Percentiles rank a stretch among this genome's conserved stretches.
Evolutionary conservation across 345 rosid genomes (phyloP).

Genomic region (Euphorbia lathyris): DNA sequence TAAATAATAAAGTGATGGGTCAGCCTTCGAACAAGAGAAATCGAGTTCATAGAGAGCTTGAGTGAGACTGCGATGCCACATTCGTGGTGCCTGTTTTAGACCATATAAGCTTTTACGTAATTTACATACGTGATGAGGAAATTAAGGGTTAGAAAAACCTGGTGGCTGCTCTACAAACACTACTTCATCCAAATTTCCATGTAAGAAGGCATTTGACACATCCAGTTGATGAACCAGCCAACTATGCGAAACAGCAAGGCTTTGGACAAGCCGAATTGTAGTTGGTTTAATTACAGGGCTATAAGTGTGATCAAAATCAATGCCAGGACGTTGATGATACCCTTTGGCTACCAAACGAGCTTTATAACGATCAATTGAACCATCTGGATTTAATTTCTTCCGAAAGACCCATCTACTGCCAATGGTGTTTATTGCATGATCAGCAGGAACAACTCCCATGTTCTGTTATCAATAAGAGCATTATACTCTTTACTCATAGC

Average conservation of each 20-base stretch:
- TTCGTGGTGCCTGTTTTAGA: neutral
- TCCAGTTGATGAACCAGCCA: neutral
- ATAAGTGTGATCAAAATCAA: neutral
- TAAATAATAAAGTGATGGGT: too few species aligned
- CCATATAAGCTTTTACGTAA: neutral
- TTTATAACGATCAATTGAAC: neutral
- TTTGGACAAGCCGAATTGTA: neutral
- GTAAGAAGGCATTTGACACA: neutral
- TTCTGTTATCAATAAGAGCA: neutral
- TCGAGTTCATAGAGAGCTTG: too few species aligned
- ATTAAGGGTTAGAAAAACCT: neutral
- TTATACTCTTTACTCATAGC: too few species aligned
- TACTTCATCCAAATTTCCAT: neutral
- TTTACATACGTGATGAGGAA: neutral
- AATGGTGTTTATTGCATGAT: neutral
- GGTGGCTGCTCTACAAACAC: neutral
- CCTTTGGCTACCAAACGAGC: neutral
- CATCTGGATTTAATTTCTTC: neutral
- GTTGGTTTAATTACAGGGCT: neutral
- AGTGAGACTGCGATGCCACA: neutral
- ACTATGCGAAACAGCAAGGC: neutral
- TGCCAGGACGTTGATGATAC: neutral
- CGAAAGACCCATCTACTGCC: neutral
- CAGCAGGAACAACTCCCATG: neutral
- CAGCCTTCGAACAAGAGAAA: too few species aligned